Percentiles rank a stretch among this genome's conserved stretches.
These are phyloP conservation scores for Camillea tinctor DNA, from an alignment of 2,329 filamentous ascomycete genomes.

Conservation along the genomic window DNA sequence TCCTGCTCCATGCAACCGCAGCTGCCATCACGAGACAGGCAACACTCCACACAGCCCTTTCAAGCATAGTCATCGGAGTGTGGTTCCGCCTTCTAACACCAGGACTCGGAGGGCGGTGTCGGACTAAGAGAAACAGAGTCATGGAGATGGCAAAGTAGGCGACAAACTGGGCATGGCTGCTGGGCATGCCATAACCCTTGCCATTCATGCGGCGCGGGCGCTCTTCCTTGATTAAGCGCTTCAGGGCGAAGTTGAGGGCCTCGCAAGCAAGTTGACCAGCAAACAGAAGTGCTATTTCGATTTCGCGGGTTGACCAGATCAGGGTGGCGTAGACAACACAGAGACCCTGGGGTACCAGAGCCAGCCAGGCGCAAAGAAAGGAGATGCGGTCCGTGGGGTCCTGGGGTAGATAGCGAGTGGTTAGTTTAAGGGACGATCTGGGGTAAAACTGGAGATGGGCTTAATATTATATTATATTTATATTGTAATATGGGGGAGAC, in stretches of 20 bases:
- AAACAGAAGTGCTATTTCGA: constrained; percentile 87
- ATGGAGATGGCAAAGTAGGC: constrained; percentile 87
- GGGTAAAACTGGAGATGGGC: not conserved
- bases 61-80: constrained; percentile 57
- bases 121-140: constrained; percentile 77
- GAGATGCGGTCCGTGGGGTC: constrained; percentile 84
- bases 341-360: constrained; percentile 87
- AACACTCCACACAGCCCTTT: constrained; percentile 56
- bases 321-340: constrained; percentile 88
- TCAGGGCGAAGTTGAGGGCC: constrained; percentile 83
- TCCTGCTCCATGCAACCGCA: constrained; percentile 74
- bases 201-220: constrained; percentile 79
- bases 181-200: constrained; percentile 97
- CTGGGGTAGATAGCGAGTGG: constrained; percentile 42
- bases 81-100: constrained; percentile 38
- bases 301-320: constrained; percentile 86
- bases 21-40: constrained; percentile 61
- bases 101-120: constrained; percentile 62
- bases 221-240: constrained; percentile 89
- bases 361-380: constrained; percentile 87
- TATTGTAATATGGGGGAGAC: too few relatives aligned
- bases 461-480: not conserved
- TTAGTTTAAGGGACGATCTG: constrained; percentile 1
- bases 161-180: constrained; percentile 91
- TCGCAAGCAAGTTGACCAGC: constrained; percentile 90